Evolutionary conservation across 768 basidiomycete species (phyloP), one percentile per base, ranked within the genome.

Genomic region (Lepiota brunneoincarnata): DNA sequence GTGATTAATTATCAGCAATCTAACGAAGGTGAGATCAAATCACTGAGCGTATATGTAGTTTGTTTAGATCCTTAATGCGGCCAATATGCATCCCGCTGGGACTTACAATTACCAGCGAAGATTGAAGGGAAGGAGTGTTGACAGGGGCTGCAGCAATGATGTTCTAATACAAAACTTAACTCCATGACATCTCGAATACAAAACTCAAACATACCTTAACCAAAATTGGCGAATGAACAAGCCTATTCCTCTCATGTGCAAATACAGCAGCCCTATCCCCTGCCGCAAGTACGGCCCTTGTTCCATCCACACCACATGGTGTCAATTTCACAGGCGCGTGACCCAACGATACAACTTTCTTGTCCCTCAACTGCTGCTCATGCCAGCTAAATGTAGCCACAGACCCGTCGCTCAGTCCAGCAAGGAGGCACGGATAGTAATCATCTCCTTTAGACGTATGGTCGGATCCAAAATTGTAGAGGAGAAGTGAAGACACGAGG

Each of bases 21-120:
- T 46, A 12, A 59, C 41, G 14, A 40, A 12, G 17, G 15, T 23
- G 15, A 15, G 42, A 17, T 20, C 17, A 37, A 28, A 80, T 58
- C 65, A 91, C 91, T 34, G 90, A 81, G 52, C 85, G 83, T 42
- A 95, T 83, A 61, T 95, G 89, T 66, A 93, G 76, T 66, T 89
- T 90, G 58, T 89, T 82, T 10, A 92, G 72, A 55, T 87, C 79
- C 28, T 74, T 71, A 11, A 92, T 77, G 4, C 72, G 72, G 6
- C 92, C 93, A 41, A 96, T 80, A 44, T 80, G 69, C 14, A 94
- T 67, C 0, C 77, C 72, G 4, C 73, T 72, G 0, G 76, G 64
- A 2, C 81, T 78, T 9, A 81, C 81, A 39, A 93, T 65, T 18
- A 89, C 61, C n/a, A 92, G 66, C 1, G 84, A 80, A 0, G 76